Evolutionary conservation across 176 grass and related monocot species (phyloP), one percentile per base, ranked within the genome.

Genomic region (Cocos nucifera): DNA sequence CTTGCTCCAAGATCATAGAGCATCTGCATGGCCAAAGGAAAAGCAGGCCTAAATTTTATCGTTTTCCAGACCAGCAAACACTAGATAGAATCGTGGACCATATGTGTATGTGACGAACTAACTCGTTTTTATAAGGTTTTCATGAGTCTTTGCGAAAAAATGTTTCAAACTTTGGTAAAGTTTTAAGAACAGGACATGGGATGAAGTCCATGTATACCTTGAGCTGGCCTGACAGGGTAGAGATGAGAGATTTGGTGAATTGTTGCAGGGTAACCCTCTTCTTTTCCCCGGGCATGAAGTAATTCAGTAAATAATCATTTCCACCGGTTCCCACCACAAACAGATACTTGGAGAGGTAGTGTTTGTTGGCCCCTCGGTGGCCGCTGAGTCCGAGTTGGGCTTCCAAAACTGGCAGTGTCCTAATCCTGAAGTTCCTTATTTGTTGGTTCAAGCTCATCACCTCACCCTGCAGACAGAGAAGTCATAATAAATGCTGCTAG

Each of bases 251-350:
- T 1, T 63, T 5, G 15, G 85, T 89, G 77, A 83, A 89, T 17
- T 71, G 67, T 6, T 69, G 58, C 57, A 83, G 7, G 0, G 1
- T 6, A 0, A 72, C 44, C 53, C 22, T 29, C 5, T 39, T 56
- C 0, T 14, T 4, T 2, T 32, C 49, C 15, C 44, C 50, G 18
- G 66, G 26, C 26, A 51, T 22, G 73, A 83, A 89, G 73, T 83
- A 89, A 58, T 89, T 77, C 56, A 89, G 73, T 35, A 83, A 49
- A 56, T 80, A 89, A 51, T 89, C 85, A 15, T 83, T 89, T 55
- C 85, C 80, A 0, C 85, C 85, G 4, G 80, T 67, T 19, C 80
- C 85, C 52, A 89, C 51, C 19, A 84, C 32, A 54, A 89, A 89
- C 23, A 89, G 29, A 61, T 77, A 83, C 53, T 67, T 61, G 26